These are phyloP conservation scores for Kodamaea anthophila DNA, from an alignment of 1,139 yeast species.

Conservation along the genomic window DNA sequence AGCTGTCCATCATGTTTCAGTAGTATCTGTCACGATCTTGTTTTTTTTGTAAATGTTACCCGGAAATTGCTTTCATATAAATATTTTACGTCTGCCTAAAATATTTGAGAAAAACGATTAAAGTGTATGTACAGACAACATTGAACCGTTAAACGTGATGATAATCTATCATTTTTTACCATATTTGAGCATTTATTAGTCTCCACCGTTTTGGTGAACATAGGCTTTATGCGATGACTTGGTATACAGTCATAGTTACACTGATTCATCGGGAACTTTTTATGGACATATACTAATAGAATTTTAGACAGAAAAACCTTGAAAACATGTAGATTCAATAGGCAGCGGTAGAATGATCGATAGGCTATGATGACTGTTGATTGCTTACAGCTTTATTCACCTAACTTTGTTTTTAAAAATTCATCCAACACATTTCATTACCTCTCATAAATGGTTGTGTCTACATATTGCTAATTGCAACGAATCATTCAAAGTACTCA, in stretches of 20 bases:
- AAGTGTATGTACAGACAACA: constrained; percentile 4
- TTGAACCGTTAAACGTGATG: constrained; percentile 14
- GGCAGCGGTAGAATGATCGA: too few relatives aligned
- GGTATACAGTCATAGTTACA: constrained; percentile 50
- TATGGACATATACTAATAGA: too few relatives aligned
- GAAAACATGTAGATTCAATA: too few relatives aligned
- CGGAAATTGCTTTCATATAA: not conserved
- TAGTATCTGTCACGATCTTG: too few relatives aligned
- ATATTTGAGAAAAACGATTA: not conserved
- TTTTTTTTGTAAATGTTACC: not conserved
- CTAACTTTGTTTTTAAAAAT: constrained; percentile 3
- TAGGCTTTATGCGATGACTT: constrained; percentile 40
- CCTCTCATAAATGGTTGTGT: too few relatives aligned
- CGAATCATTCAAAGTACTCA: constrained; percentile 6
- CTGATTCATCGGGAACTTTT: too few relatives aligned
- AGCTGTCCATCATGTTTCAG: too few relatives aligned
- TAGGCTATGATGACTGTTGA: too few relatives aligned
- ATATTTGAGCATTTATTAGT: constrained; percentile 33
- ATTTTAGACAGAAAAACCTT: too few relatives aligned
- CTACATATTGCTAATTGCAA: too few relatives aligned
- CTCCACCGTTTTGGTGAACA: constrained; percentile 40
- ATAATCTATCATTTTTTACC: constrained; percentile 26
- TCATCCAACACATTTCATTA: too few relatives aligned
- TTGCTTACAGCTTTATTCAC: too few relatives aligned
- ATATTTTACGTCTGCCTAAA: not conserved